Percentiles rank a stretch among this genome's conserved stretches.
Conservation (phyloP, 2,329 filamentous ascomycete genomes). For the Xylariaceae sp. region DNA sequence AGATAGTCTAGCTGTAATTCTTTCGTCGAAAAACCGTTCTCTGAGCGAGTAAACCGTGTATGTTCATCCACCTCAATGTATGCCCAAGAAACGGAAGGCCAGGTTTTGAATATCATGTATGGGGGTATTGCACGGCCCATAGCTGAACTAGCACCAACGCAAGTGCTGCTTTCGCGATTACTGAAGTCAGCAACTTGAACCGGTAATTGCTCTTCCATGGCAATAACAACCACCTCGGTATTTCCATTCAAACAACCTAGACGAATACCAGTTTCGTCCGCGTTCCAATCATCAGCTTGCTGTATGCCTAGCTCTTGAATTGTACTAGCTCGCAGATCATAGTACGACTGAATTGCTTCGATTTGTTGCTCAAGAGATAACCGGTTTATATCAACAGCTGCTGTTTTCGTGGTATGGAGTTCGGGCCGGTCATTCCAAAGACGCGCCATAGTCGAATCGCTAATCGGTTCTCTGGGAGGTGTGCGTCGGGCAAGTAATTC, state of each 20-base stretch:
- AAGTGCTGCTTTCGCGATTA: background rate
- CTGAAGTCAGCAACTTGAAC: background rate
- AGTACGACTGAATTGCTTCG: background rate
- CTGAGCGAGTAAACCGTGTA: background rate
- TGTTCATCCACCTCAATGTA: background rate
- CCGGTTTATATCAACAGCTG: background rate
- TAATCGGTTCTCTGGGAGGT: background rate
- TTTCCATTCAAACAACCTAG: background rate
- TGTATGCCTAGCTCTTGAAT: background rate
- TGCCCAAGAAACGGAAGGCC: background rate
- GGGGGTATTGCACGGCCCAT: background rate
- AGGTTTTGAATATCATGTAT: background rate
- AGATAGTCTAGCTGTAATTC: background rate
- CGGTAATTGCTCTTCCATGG: background rate
- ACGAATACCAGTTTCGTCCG: background rate
- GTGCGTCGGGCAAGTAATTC: background rate
- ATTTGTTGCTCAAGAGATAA: background rate
- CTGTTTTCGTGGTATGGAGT: background rate
- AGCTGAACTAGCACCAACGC: background rate
- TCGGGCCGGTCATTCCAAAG: background rate
- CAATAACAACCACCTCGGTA: background rate
- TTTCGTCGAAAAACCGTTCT: background rate
- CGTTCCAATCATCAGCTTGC: background rate
- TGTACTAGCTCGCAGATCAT: background rate
- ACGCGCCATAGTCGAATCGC: background rate